phyloP scores from a whole-genome alignment of 108 stramenopile genomes.

The Cyclotella cryptica region DNA sequence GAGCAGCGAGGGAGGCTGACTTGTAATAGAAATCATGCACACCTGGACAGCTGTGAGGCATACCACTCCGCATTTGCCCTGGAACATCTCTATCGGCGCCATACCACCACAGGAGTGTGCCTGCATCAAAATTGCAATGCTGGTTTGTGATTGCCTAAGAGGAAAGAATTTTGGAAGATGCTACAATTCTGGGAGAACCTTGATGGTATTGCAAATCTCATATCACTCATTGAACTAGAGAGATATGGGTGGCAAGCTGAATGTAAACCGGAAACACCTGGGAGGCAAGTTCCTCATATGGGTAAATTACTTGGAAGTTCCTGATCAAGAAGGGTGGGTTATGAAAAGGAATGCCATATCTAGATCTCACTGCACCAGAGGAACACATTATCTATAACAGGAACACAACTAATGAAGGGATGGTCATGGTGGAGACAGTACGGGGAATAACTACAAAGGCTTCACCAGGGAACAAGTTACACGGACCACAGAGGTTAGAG shows the following conservation, averaged over 20 bases:
- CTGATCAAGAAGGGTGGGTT: background rate
- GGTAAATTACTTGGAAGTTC: background rate
- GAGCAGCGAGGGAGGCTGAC: no score
- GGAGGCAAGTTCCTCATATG: background rate
- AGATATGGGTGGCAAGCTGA: background rate
- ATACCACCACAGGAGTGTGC: background rate
- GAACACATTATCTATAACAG: background rate
- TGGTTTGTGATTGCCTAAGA: background rate
- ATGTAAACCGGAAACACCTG: background rate
- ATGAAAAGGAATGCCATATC: no score
- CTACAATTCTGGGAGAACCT: background rate
- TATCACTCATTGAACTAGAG: no score
- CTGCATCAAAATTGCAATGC: background rate
- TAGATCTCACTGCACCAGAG: no score
- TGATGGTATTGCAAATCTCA: background rate
- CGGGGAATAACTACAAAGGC: no score
- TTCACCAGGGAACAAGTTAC: background rate
- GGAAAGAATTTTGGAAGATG: background rate
- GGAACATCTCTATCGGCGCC: background rate
- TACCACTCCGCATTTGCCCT: background rate
- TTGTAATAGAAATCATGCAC: no score
- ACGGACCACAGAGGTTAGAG: background rate
- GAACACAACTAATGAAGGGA: background rate
- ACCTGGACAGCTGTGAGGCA: background rate
- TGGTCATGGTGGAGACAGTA: background rate